Evolutionary conservation across 2,329 filamentous ascomycete species (phyloP), one percentile per base, ranked within the genome.

Genomic region (Tympanopsis confertula): DNA sequence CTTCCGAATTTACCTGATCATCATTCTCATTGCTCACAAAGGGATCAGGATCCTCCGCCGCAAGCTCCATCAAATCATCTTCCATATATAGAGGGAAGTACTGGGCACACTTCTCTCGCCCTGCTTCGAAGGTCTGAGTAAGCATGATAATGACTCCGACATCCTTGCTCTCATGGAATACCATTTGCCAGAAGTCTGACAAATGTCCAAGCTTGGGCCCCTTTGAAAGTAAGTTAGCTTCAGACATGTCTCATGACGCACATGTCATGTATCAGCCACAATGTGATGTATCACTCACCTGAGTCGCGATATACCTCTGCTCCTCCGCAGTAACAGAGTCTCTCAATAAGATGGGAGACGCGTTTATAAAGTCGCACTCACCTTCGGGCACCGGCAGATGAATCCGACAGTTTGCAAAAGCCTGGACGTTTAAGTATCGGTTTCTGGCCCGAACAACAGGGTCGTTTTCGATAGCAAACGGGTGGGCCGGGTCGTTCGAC

Each of bases 171-270:
- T 93, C 86, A 50, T 93, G 80, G 55, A 85, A 84, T 24, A 95
- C 68, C 91, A 98, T 98, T 52, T 91, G 85, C 85, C 89, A 98
- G 46, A 94, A 84, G 52, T 94, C 86, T 46, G 79, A 75, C 39
- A 82, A 69, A 13, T 83, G 85, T 19, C 75, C 73, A 42, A 69
- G 59, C 51, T 88, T 94, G 4, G 91, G 91, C 1, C 91, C 91
- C 30, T 33, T 10, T 33, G 7, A 13, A 17, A 7, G 63, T 79
- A 53, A 37, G 29, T 19, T 20, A 24, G 39, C 29, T 38, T 29
- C 19, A 39, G 22, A 38, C 28, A 39, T 30, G 7, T 17, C 17
- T 15, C 13, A 12, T 14, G 17, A 38, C 20, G 26, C 40, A 30
- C 15, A 29, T 13, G n/a, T 28, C 13, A n/a, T 7, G 13, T 37